A percentile compares a stretch with the other conserved stretches of the same genome.
Evolutionary conservation across 2,329 filamentous ascomycete genomes (phyloP).

Genomic region (Fusarium musae): DNA sequence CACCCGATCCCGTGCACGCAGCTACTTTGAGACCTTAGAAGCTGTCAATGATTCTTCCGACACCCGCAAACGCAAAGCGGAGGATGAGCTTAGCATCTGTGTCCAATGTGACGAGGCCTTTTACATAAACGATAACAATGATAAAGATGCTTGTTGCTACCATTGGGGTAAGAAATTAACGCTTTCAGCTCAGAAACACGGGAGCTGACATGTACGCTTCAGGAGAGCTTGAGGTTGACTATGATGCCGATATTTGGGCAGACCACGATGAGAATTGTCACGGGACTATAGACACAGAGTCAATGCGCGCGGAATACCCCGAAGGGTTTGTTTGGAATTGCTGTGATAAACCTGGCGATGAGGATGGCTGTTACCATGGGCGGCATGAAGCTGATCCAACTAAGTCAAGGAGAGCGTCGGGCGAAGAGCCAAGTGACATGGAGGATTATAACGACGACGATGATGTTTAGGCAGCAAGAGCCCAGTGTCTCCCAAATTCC

Average conservation of each 20-base stretch:
- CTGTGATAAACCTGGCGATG: slow-evolving; percentile 14
- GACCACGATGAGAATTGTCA: slow-evolving; percentile 17
- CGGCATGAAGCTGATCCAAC: slow-evolving; percentile 28
- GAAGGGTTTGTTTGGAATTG: slow-evolving; percentile 42
- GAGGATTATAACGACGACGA: not conserved
- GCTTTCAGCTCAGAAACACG: not conserved
- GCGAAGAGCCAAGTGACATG: not conserved
- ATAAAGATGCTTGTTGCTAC: slow-evolving; percentile 12
- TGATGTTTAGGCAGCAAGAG: not conserved
- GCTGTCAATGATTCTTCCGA: not conserved
- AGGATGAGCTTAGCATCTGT: slow-evolving; percentile 8
- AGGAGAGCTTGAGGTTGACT: slow-evolving; percentile 34
- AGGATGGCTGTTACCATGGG: slow-evolving; percentile 20
- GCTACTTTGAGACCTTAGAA: not conserved
- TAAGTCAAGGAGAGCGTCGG: slow-evolving; percentile 9
- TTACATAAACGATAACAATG: not conserved
- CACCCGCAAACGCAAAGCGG: slow-evolving; percentile 24
- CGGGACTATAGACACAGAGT: slow-evolving; percentile 30
- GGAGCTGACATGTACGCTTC: not conserved
- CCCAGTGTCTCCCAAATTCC: not conserved
- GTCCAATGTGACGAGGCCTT: slow-evolving; percentile 20
- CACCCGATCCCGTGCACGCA: not conserved
- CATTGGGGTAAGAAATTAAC: slow-evolving; percentile 21
- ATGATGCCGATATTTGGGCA: slow-evolving; percentile 11
- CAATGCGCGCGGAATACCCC: slow-evolving; percentile 9